Evolutionary conservation across 2,329 filamentous ascomycete species (phyloP).

Genomic region (Colletotrichum gigasporum): DNA sequence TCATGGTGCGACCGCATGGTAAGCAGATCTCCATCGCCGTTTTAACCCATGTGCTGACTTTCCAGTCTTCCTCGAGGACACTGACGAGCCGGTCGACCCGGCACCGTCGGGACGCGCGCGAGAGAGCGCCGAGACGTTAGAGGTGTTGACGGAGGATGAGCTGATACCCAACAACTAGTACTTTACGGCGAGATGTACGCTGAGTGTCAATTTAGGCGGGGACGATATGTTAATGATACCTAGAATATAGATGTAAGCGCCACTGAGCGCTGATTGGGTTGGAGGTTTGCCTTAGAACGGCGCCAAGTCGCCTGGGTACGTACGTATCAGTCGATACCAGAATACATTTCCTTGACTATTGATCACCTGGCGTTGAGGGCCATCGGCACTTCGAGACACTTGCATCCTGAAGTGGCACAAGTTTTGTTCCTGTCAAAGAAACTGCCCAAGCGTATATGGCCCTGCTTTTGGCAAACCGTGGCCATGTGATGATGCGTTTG

Average conservation of each 20-base stretch:
- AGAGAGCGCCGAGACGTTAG: constrained; percentile 10
- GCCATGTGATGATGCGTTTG: too few species aligned
- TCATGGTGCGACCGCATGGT: constrained; percentile 80
- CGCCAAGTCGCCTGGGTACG: not conserved
- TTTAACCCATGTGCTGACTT: not conserved
- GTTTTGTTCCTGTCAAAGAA: too few species aligned
- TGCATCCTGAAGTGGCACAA: not conserved
- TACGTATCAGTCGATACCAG: not conserved
- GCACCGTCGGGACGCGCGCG: not conserved
- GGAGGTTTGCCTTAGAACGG: not conserved
- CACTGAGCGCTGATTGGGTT: not conserved
- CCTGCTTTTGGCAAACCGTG: too few species aligned
- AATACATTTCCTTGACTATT: constrained; percentile 6
- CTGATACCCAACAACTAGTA: constrained; percentile 23
- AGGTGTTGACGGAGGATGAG: constrained; percentile 16
- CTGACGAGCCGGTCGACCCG: constrained; percentile 3
- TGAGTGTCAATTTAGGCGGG: not conserved
- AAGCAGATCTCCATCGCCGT: constrained; percentile 47
- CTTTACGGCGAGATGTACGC: not conserved
- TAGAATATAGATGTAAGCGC: constrained; percentile 18
- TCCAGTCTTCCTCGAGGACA: constrained; percentile 29
- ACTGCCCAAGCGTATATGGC: too few species aligned
- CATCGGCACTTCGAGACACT: not conserved
- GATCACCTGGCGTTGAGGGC: too few species aligned
- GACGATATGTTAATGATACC: not conserved